Percentiles rank a stretch among this genome's conserved stretches.
Evolutionary conservation across 2,329 filamentous ascomycete species (phyloP).

Genomic region (Alternaria sp.): DNA sequence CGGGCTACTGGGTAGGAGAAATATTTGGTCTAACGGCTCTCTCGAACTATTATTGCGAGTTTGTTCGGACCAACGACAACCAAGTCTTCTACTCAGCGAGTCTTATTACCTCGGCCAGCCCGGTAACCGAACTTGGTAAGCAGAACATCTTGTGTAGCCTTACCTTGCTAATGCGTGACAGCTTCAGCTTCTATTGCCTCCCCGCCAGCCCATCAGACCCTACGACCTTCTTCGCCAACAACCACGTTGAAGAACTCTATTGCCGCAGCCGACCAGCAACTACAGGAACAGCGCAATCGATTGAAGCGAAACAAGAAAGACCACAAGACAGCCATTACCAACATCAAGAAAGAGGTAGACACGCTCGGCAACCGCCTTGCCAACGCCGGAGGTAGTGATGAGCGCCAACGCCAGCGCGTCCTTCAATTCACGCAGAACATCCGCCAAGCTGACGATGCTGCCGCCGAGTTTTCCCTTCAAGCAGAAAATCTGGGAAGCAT

Average conservation of each 20-base stretch:
- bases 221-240: conserved; percentile 76
- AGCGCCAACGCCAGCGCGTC: conserved; percentile 76
- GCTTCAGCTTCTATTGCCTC: conserved; percentile 42
- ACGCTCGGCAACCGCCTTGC: conserved; percentile 69
- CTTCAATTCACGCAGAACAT: conserved; percentile 77
- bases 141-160: conserved; percentile 2
- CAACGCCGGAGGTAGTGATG: conserved; percentile 73
- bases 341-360: conserved; percentile 76
- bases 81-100: conserved; percentile 74
- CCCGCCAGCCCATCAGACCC: conserved; percentile 64
- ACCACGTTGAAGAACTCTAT: conserved; percentile 81
- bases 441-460: conserved; percentile 71
- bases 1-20: conserved; percentile 71
- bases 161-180: conserved; percentile 12
- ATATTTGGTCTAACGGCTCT: conserved; percentile 72
- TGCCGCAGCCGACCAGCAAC: conserved; percentile 71
- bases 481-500: conserved; percentile 70
- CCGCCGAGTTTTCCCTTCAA: conserved; percentile 62
- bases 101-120: conserved; percentile 69
- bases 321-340: conserved; percentile 72
- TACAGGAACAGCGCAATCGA: conserved; percentile 71
- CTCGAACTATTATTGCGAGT: conserved; percentile 80
- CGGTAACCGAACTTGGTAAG: conserved; percentile 65
- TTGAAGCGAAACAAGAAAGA: conserved; percentile 77
- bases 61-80: conserved; percentile 71